A percentile compares a stretch with the other conserved stretches of the same genome.
Conservation (phyloP, 345 rosid genomes). For the Aquilaria sinensis region DNA sequence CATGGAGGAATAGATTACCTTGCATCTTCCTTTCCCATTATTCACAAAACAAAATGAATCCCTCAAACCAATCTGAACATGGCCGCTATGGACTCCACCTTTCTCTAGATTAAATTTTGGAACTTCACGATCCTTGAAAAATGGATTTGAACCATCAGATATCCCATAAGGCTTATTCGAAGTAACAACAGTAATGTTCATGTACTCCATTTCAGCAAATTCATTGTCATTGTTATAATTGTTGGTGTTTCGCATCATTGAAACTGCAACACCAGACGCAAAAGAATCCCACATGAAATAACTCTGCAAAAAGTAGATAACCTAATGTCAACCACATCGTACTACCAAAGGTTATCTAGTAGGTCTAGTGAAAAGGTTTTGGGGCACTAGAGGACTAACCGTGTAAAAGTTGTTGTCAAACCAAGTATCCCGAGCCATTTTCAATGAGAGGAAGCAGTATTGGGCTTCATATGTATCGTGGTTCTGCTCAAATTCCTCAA, state of each 20-base stretch:
- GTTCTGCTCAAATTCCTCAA: slow-evolving; percentile 44
- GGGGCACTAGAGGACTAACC: slow-evolving; percentile 23
- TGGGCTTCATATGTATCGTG: slow-evolving; percentile 74
- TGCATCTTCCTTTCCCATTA: slow-evolving; percentile 70
- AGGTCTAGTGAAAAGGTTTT: slow-evolving; percentile 3
- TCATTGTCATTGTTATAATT: slow-evolving; percentile 48
- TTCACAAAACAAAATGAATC: slow-evolving; percentile 60
- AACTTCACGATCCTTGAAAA: slow-evolving; percentile 47
- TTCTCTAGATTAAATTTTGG: slow-evolving; percentile 53
- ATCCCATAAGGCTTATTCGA: slow-evolving; percentile 73
- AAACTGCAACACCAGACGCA: slow-evolving; percentile 70
- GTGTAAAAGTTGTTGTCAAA: slow-evolving; percentile 45
- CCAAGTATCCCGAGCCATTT: slow-evolving; percentile 75
- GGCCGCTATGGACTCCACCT: slow-evolving; percentile 85
- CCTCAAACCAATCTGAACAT: slow-evolving; percentile 60
- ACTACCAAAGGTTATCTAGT: neutral
- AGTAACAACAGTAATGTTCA: slow-evolving; percentile 80
- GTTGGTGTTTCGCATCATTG: slow-evolving; percentile 47
- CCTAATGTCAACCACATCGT: neutral
- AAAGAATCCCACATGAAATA: slow-evolving; percentile 98
- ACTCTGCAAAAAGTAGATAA: slow-evolving; percentile 34
- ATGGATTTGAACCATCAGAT: slow-evolving; percentile 75
- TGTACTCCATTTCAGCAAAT: slow-evolving; percentile 80
- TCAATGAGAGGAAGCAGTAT: slow-evolving; percentile 66
- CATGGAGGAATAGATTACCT: slow-evolving; percentile 32